Percentiles rank a stretch among this genome's conserved stretches.
Evolutionary conservation across 75 land plant genomes (phyloP).

Genomic region (Cupressus sempervirens): DNA sequence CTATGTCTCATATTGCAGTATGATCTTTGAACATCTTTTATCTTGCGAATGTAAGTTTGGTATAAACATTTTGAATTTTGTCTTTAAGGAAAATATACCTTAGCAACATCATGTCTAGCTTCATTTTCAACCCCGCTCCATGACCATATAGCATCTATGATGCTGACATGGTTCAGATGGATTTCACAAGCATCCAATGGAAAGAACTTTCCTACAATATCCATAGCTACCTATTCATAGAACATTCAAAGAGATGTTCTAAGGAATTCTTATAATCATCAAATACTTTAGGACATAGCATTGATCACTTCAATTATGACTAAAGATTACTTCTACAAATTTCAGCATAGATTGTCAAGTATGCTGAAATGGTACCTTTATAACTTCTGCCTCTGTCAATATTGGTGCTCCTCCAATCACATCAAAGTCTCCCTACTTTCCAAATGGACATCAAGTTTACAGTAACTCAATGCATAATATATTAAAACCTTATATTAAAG

Average conservation of each 20-base stretch:
- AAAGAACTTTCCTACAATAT: conserved; percentile 51
- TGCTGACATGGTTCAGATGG: conserved; percentile 69
- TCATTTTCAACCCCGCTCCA: conserved; percentile 78
- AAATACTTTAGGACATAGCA: not conserved
- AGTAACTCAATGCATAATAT: not conserved
- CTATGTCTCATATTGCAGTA: not conserved
- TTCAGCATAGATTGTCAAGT: not conserved
- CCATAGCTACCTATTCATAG: conserved; percentile 60
- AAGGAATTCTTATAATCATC: not conserved
- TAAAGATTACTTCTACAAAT: not conserved
- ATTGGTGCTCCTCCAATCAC: conserved; percentile 76
- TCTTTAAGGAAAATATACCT: conserved; percentile 44
- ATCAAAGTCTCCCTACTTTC: conserved; percentile 88
- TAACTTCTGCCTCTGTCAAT: conserved; percentile 80
- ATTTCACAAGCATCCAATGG: conserved; percentile 52
- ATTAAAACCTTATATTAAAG: not conserved
- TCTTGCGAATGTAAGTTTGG: not conserved
- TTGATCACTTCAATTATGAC: not conserved
- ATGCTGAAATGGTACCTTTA: conserved; percentile 56
- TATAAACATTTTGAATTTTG: not conserved
- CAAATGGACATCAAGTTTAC: not conserved
- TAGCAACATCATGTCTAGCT: conserved; percentile 69
- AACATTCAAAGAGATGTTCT: not conserved
- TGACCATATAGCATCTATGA: conserved; percentile 80
- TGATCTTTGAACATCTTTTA: not conserved